Base-by-base conservation (phyloP, 148 eudicot species). In the Persicaria tinctoria region DNA sequence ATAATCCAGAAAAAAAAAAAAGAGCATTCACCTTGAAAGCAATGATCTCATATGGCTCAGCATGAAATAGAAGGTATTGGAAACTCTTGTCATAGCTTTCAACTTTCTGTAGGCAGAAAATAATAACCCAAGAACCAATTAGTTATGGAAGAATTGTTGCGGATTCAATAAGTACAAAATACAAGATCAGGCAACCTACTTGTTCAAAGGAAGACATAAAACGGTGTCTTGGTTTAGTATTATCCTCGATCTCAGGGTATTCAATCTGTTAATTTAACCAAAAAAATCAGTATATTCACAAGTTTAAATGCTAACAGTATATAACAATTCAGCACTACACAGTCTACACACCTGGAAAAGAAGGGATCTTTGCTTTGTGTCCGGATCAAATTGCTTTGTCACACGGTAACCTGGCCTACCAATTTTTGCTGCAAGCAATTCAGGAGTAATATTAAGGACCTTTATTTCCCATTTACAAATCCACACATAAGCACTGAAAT, bases 401-500 rank as follows among this genome's bases (percentile, higher is more conserved):
- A 94, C 97, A 4, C 97, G 86, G 80, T 92, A 92, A 38, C 97
- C 98, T 78, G 98, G 98, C 78, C 97, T 85, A 56, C 98, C 98
- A 84, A 94, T 94, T 38, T 17, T 48, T 5, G 49, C 48, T 74
- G 45, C 76, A 46, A 20, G 38, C 62, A 63, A 63, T 17, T 0
- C 41, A 64, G 3, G 9, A 71, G 5, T 8, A 47, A 20, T 20
- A 71, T 17, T n/a, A 17, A 47, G 0, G 13, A 47, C 7, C 3
- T 46, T 17, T 5, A 70, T 57, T 57, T 57, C 59, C 0, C 18
- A 54, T 0, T 16, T 57, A 8, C 23, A 57, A 23, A 41, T 41
- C 70, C 47, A 64, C 70, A 11, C 13, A 64, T 38, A 64, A 64
- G 46, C 46, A 64, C 13, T 32, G 16, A 10, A n/a, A 41, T 38